Conservation (phyloP, 2,329 filamentous ascomycete genomes). For the Mycosphaerella arachidis region DNA sequence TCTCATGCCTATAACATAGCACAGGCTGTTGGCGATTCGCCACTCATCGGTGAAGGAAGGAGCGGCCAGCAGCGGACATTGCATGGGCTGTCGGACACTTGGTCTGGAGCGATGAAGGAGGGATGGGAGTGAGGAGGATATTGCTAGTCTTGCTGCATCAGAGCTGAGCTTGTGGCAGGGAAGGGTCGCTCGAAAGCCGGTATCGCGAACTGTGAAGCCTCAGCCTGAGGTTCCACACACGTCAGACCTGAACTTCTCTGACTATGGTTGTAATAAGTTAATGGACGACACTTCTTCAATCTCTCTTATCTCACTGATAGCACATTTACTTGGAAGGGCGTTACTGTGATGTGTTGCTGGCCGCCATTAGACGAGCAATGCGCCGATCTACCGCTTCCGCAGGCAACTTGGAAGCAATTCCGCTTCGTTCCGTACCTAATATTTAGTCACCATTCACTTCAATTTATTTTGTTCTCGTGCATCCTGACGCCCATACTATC, state of each 20-base stretch:
- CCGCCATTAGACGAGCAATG: too few relatives aligned
- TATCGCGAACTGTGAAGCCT: not conserved
- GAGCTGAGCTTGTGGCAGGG: not conserved
- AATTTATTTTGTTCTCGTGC: too few relatives aligned
- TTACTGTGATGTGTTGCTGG: not conserved
- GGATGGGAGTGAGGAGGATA: not conserved
- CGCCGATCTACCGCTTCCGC: too few relatives aligned
- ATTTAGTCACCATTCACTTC: too few relatives aligned
- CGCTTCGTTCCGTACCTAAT: too few relatives aligned
- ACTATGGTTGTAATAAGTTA: not conserved
- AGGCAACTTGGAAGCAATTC: too few relatives aligned
- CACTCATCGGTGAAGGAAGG: not conserved
- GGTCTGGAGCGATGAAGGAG: not conserved
- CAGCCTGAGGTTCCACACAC: not conserved
- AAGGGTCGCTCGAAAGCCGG: not conserved
- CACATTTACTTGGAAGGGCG: not conserved
- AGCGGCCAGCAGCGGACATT: not conserved
- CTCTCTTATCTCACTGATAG: not conserved
- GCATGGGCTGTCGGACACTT: not conserved
- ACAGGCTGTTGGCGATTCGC: not conserved
- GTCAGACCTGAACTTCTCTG: not conserved
- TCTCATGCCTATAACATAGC: not conserved
- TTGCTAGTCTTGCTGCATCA: not conserved
- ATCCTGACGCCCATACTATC: not conserved
- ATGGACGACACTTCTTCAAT: too few relatives aligned